Percentiles rank a stretch among this genome's conserved stretches.
Evolutionary conservation across 2,329 filamentous ascomycete species (phyloP).

Genomic region (Fusarium virguliforme): DNA sequence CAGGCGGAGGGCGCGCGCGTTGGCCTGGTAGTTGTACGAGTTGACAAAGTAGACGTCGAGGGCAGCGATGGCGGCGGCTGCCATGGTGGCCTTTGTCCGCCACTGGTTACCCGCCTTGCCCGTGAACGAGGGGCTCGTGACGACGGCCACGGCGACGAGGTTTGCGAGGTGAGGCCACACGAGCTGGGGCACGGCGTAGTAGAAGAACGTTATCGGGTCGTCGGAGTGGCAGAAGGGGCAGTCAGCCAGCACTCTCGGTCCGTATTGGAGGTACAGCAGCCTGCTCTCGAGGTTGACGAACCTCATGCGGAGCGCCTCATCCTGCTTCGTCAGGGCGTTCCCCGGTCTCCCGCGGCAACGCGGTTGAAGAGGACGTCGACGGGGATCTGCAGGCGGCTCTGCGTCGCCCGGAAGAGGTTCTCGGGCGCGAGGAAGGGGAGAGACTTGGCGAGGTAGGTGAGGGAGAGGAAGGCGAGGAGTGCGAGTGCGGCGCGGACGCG

Average conservation of each 20-base stretch:
- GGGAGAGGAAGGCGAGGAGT: conserved; percentile 69
- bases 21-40: conserved; percentile 76
- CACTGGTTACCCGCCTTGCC: conserved; percentile 77
- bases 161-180: conserved; percentile 86
- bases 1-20: conserved; percentile 74
- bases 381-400: conserved; percentile 88
- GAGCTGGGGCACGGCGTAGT: conserved; percentile 84
- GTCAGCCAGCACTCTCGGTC: conserved; percentile 79
- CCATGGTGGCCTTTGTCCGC: conserved; percentile 79
- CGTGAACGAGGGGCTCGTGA: conserved; percentile 78
- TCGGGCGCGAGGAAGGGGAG: conserved; percentile 79
- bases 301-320: conserved; percentile 77
- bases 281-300: conserved; percentile 81
- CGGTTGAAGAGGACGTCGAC: conserved; percentile 88
- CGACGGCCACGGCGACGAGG: conserved; percentile 78
- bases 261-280: conserved; percentile 87
- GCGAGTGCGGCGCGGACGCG: conserved; percentile 71
- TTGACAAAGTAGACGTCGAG: conserved; percentile 77
- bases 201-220: conserved; percentile 79
- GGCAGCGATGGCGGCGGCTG: conserved; percentile 70
- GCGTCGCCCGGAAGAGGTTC: conserved; percentile 85
- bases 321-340: conserved; percentile 67
- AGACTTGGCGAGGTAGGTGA: conserved; percentile 70
- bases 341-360: conserved; percentile 71
- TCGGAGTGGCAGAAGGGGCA: conserved; percentile 89